Conservation (phyloP, 257 asterid genomes). For the Sherardia arvensis region DNA sequence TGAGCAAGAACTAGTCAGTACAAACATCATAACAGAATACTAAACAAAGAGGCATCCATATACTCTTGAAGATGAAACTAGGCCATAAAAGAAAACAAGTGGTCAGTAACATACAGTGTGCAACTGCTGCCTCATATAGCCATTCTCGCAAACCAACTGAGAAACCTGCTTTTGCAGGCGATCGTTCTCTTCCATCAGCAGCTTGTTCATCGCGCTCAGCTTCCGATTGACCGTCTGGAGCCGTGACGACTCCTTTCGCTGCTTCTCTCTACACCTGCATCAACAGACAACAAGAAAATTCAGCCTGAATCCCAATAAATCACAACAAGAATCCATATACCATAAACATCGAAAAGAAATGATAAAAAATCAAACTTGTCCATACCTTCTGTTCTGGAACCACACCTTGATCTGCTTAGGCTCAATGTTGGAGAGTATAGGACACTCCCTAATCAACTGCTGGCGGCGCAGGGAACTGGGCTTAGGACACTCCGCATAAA, state of each 20-base stretch:
- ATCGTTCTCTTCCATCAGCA: constrained; percentile 94
- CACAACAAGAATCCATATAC: neutral
- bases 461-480: constrained; percentile 84
- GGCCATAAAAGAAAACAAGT: neutral
- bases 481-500: constrained; percentile 81
- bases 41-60: no score
- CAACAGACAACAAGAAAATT: neutral
- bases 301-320: neutral
- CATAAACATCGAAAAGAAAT: neutral
- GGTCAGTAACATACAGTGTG: constrained; percentile 49
- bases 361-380: neutral
- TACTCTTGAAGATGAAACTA: neutral
- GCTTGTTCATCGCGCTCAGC: constrained; percentile 76
- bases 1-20: neutral
- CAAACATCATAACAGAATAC: neutral
- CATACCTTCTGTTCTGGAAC: constrained; percentile 90
- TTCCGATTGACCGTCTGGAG: constrained; percentile 86
- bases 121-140: constrained; percentile 72
- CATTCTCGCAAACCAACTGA: constrained; percentile 83
- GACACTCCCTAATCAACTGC: constrained; percentile 82
- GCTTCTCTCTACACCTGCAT: constrained; percentile 88
- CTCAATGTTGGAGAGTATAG: constrained; percentile 74
- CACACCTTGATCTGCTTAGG: constrained; percentile 94
- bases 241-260: constrained; percentile 68
- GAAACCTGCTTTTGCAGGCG: constrained; percentile 95